These are phyloP conservation scores for Lepidium didymum DNA, from an alignment of 345 rosid species.

Conservation along the genomic window DNA sequence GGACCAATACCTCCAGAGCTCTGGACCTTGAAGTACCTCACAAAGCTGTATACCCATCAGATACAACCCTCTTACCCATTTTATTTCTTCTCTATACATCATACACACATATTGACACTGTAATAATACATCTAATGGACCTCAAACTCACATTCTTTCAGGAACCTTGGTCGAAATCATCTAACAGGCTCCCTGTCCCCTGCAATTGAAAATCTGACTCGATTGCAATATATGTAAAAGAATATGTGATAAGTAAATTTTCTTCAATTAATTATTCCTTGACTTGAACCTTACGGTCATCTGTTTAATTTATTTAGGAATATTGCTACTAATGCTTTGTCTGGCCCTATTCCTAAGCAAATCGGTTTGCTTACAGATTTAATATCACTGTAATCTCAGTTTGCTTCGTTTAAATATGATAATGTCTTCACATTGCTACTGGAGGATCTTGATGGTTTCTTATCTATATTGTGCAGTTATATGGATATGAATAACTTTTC, in stretches of 20 bases:
- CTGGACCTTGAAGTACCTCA: slow-evolving; percentile 30
- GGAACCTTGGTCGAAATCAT: slow-evolving; percentile 20
- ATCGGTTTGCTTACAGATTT: slow-evolving; percentile 55
- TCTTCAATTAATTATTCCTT: not conserved
- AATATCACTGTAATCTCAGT: slow-evolving; percentile 37
- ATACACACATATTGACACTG: not conserved
- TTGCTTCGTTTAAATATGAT: not conserved
- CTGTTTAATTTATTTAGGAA: slow-evolving; percentile 24
- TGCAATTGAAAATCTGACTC: slow-evolving; percentile 23
- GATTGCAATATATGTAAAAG: slow-evolving; percentile 52
- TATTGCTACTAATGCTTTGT: slow-evolving; percentile 43
- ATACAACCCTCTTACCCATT: not conserved
- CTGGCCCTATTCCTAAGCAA: slow-evolving; percentile 63
- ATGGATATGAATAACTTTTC: slow-evolving; percentile 53
- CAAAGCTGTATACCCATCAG: slow-evolving; percentile 16
- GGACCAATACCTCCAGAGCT: slow-evolving; percentile 31
- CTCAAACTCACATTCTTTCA: slow-evolving; percentile 2
- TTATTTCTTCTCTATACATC: not conserved
- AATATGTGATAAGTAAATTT: not conserved
- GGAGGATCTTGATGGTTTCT: not conserved
- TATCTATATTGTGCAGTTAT: slow-evolving; percentile 20
- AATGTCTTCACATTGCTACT: not conserved
- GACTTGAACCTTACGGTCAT: not conserved
- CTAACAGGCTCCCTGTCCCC: slow-evolving; percentile 29
- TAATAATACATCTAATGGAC: not conserved